Base-by-base conservation (phyloP, 2,329 filamentous ascomycete species). In the Cytospora piceicola region DNA sequence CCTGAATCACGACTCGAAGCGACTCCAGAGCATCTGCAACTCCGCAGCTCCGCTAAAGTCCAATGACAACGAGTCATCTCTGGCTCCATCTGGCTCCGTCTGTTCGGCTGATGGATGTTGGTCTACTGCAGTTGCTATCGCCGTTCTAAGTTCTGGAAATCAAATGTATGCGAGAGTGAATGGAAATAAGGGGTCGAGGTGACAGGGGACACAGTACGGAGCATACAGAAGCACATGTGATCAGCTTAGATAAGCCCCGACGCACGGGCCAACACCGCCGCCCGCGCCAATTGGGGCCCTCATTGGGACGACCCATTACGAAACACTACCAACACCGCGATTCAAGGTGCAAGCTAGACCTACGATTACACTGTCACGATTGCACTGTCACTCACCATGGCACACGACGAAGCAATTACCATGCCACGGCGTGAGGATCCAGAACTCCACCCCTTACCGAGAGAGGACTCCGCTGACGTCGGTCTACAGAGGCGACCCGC, bases 401-500 rank as follows among this genome's bases (percentile, higher is more conserved):
- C 63, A 66, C 66, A 68, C 63, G 60, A 63, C 42, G 66, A 68
- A 51, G 58, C 63, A 36, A 46, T 60, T 52, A 56, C 59, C 54
- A 56, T 63, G 63, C 66, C 66, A 34, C 66, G 51, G 12, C 58
- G 66, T 68, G 58, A 66, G 66, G n/a, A 49, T 12, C n/a, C 46
- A 22, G 9, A 22, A 2, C 51, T 7, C 9, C 12, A 8, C 24
- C 30, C 14, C 4, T 4, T 9, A 24, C 61, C n/a, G n/a, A 24
- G 46, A 24, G 36, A n/a, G 27, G 17, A 32, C 17, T 17, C 29
- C 17, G 34, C 66, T 68, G 39, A 68, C 66, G 20, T 46, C 15
- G 57, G 30, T 32, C n/a, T 12, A 22, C 75, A 92, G 89, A 85
- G 78, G 92, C 92, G 72, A 92, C 92, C 70, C 88, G 93, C 79